phyloP scores from a whole-genome alignment of 164 flowering plant species.

The Litsea cubeba region DNA sequence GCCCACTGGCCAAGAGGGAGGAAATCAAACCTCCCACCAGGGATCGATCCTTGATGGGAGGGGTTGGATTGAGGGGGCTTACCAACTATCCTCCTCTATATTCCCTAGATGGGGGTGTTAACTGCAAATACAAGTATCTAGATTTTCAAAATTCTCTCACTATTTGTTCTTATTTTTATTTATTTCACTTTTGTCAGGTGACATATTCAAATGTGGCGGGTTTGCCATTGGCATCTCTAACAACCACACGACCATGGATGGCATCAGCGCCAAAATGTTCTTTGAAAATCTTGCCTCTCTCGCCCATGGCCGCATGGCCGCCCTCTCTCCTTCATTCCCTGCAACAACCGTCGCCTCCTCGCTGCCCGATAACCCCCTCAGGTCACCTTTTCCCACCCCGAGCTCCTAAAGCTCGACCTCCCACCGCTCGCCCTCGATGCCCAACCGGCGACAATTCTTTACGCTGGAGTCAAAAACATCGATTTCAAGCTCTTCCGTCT shows the following conservation, averaged over 20 bases:
- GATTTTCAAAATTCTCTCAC: no score
- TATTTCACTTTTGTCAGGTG: slow-evolving; percentile 29
- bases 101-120: no score
- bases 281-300: slow-evolving; percentile 58
- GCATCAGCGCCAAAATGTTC: slow-evolving; percentile 45
- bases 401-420: slow-evolving; percentile 31
- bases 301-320: slow-evolving; percentile 36
- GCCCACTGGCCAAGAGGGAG: no score
- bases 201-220: slow-evolving; percentile 77
- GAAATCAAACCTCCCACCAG: no score
- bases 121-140: no score
- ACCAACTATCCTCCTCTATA: no score
- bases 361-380: slow-evolving; percentile 66
- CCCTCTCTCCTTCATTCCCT: slow-evolving; percentile 37
- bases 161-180: no score
- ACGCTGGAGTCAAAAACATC: slow-evolving; percentile 26
- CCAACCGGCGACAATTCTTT: slow-evolving; percentile 22
- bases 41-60: no score
- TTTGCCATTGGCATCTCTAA: slow-evolving; percentile 52
- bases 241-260: slow-evolving; percentile 56
- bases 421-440: slow-evolving; percentile 13
- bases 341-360: slow-evolving; percentile 49
- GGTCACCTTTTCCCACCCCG: slow-evolving; percentile 58
- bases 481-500: slow-evolving; percentile 46
- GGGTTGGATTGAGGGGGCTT: no score